A percentile compares a stretch with the other conserved stretches of the same genome.
These are phyloP conservation scores for Ambrosia hybrid DNA, from an alignment of 140 eudicot species.

Conservation along the genomic window DNA sequence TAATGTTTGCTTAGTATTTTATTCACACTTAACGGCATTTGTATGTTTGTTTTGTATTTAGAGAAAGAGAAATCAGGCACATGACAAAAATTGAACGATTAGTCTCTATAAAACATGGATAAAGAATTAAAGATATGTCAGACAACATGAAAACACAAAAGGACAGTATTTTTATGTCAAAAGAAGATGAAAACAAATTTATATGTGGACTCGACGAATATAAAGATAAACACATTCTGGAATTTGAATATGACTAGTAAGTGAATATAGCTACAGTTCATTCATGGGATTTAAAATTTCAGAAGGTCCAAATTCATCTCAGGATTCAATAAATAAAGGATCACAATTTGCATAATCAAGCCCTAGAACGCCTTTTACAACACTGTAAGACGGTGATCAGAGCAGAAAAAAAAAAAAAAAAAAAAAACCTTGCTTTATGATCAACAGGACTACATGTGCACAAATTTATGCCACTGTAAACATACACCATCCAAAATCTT, in stretches of 20 bases:
- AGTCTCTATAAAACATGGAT: neutral
- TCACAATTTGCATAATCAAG: neutral
- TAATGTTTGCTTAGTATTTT: neutral
- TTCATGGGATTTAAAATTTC: too few relatives aligned
- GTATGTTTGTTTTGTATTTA: neutral
- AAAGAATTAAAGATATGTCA: neutral
- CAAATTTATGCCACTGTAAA: neutral
- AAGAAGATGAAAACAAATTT: neutral
- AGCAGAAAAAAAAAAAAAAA: too few relatives aligned
- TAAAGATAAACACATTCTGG: neutral
- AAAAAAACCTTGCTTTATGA: neutral
- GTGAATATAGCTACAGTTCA: neutral
- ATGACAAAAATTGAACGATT: neutral
- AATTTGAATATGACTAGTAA: neutral
- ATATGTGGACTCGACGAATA: neutral
- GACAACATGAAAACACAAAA: neutral
- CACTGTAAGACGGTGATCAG: neutral
- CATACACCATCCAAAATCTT: neutral
- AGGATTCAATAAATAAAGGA: neutral
- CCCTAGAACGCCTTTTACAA: neutral
- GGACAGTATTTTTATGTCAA: neutral
- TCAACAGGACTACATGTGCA: slow-evolving; percentile 7
- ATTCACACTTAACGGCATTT: neutral
- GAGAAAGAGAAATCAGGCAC: neutral
- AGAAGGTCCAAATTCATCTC: neutral